These are phyloP conservation scores for Saccharomycopsis malanga DNA, from an alignment of 805 yeast species.

Conservation along the genomic window DNA sequence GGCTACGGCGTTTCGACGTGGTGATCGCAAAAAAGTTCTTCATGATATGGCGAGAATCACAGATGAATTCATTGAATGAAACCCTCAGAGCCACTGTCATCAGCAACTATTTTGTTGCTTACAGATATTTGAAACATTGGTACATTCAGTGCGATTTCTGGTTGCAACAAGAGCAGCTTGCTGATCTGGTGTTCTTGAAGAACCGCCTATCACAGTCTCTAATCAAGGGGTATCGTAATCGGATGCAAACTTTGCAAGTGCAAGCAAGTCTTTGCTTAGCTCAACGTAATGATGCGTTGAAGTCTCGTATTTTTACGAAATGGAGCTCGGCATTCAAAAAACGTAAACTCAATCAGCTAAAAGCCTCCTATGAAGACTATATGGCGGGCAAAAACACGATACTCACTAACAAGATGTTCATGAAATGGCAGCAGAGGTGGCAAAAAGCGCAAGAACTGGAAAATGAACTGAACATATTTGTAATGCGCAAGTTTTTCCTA, in stretches of 20 bases:
- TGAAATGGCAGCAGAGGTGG: conserved; percentile 4
- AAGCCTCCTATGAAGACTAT: neutral
- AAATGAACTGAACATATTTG: too few relatives aligned
- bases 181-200: conserved; percentile 10
- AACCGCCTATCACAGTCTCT: neutral
- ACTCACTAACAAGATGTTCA: neutral
- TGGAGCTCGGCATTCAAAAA: conserved; percentile 2
- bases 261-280: neutral
- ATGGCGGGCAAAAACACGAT: neutral
- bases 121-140: conserved; percentile 11
- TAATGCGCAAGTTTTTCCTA: conserved; percentile 5
- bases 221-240: neutral
- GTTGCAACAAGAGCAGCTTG: neutral
- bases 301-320: neutral
- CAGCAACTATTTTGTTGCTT: neutral
- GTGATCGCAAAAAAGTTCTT: conserved; percentile 2
- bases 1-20: neutral
- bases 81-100: neutral
- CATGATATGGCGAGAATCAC: conserved; percentile 8
- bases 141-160: neutral
- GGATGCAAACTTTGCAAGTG: neutral
- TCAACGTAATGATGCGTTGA: neutral
- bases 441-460: too few relatives aligned
- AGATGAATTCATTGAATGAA: neutral
- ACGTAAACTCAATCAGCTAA: conserved; percentile 1